Evolutionary conservation across 2,329 filamentous ascomycete species (phyloP).

Genomic region (Amphichorda felina): DNA sequence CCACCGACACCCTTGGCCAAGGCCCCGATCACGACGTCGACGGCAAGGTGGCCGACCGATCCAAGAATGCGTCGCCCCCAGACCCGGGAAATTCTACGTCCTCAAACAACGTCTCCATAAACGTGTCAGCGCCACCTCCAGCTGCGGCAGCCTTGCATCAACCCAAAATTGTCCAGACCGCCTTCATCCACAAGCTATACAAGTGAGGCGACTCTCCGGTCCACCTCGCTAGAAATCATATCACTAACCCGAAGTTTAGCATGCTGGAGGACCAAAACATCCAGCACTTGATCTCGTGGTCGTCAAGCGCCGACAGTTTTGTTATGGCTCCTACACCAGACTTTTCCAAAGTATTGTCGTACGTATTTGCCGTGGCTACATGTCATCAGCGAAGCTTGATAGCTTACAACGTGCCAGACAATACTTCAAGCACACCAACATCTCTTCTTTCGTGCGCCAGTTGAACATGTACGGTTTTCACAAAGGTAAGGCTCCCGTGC

Average conservation of each 20-base stretch:
- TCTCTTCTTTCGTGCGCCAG: constrained; percentile 95
- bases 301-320: constrained; percentile 85
- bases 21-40: constrained; percentile 28
- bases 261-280: constrained; percentile 95
- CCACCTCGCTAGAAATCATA: neutral
- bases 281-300: constrained; percentile 95
- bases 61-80: constrained; percentile 23
- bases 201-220: constrained; percentile 49
- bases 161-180: constrained; percentile 95
- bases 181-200: constrained; percentile 98
- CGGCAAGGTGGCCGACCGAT: constrained; percentile 20
- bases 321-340: constrained; percentile 97
- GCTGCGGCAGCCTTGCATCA: constrained; percentile 72
- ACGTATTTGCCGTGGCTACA: constrained; percentile 27
- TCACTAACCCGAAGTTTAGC: constrained; percentile 30
- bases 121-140: constrained; percentile 38
- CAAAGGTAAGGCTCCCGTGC: constrained; percentile 54
- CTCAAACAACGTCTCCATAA: constrained; percentile 15
- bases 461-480: constrained; percentile 99
- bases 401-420: constrained; percentile 43
- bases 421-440: constrained; percentile 99
- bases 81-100: constrained; percentile 18
- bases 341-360: constrained; percentile 97
- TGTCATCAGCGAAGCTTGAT: neutral
- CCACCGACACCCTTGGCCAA: constrained; percentile 29